Base-by-base conservation (phyloP, 495 filamentous ascomycete genomes). In the Cercophora samala region DNA sequence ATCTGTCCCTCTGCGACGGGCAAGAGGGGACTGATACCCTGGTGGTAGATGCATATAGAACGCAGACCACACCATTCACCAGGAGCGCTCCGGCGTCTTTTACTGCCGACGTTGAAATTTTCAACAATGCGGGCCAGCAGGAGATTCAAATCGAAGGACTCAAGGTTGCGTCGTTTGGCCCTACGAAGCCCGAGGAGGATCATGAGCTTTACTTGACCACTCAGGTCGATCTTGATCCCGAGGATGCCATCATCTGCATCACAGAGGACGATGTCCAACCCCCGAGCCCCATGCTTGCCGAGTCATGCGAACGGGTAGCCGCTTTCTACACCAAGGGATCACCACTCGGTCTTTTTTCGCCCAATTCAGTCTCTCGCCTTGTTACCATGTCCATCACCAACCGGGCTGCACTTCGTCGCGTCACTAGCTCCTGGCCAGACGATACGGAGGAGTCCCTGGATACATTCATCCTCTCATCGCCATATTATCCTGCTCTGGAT, bases 191-290 rank as follows among this genome's bases (percentile, higher is more conserved):
- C 4, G 76, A 78, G 54, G 70, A 83, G 2, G 81, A 83, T 66
- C 71, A 73, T 23, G 80, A 82, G 62, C 68, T 82, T 2, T 83
- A 81, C 54, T 71, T 82, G 22, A 74, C 74, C n/a, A 81, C 79
- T 0, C 68, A 73, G 52, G 66, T 72, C 37, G 76, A 81, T 19
- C 15, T 81, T 4, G 80, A 83, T 29, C 80, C 80, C 1, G 78
- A 78, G 17, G 70, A 78, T 32, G 74, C 75, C 51, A 81, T 83
- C 51, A 65, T 76, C n/a, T 37, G 32, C 5, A 52, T 59, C 0
- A 56, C 67, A 0, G 11, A 32, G 1, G 24, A 55, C 4, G 58
- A 63, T 0, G 18, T 59, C 8, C 17, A 53, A 11, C 24, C 8
- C 0, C 23, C 66, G 0, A 74, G 70, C 22, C 63, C 65, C 3